Conservation (phyloP, 257 asterid genomes). For the Cordia subcordata region DNA sequence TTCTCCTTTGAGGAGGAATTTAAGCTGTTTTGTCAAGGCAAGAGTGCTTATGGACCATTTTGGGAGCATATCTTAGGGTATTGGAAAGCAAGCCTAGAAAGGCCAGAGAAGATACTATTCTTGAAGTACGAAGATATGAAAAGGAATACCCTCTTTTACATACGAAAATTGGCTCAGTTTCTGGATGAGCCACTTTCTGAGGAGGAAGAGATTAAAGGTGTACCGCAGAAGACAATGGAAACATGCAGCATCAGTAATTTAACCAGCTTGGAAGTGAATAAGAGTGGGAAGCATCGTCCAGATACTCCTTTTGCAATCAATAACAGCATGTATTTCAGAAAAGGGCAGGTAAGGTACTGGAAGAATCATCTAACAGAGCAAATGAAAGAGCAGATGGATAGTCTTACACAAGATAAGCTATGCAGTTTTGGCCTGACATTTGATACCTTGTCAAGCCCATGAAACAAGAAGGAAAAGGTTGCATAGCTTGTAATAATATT, state of each 20-base stretch:
- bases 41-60: background rate
- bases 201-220: conserved; percentile 6
- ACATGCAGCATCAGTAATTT: conserved; percentile 5
- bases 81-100: conserved; percentile 12
- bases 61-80: conserved; percentile 18
- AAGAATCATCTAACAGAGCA: background rate
- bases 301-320: background rate
- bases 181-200: conserved; percentile 1
- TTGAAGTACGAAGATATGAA: conserved; percentile 10
- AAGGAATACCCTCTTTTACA: background rate
- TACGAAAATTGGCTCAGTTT: conserved; percentile 3
- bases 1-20: background rate
- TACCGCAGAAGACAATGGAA: background rate
- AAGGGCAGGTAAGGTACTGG: conserved; percentile 11
- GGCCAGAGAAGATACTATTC: conserved; percentile 3
- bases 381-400: conserved; percentile 1
- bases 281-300: background rate
- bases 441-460: no score
- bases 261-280: conserved; percentile 15
- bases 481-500: no score
- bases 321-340: conserved; percentile 2
- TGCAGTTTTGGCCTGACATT: background rate
- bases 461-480: no score
- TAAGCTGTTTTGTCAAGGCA: background rate
- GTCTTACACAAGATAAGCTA: background rate